Conservation (phyloP, 495 filamentous ascomycete genomes). For the Sphaerosporella brunnea region DNA sequence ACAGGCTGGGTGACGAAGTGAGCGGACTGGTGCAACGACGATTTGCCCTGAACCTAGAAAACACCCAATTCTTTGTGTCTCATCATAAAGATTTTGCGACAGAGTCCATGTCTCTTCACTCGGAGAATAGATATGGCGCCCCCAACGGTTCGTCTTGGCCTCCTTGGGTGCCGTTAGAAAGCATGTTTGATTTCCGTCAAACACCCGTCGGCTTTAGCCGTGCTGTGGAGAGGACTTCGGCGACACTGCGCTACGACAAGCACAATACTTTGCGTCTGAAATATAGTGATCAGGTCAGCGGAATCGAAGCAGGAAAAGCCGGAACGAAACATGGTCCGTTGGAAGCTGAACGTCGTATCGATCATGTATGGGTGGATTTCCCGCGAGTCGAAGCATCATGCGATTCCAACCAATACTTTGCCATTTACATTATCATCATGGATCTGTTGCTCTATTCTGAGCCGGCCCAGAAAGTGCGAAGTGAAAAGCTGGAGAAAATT, state of each 20-base stretch:
- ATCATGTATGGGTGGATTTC: conserved; percentile 92
- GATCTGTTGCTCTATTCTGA: conserved; percentile 91
- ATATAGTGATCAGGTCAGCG: conserved; percentile 85
- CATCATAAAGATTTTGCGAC: conserved; percentile 69
- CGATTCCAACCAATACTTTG: conserved; percentile 90
- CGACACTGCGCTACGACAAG: conserved; percentile 86
- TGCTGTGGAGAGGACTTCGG: conserved; percentile 86
- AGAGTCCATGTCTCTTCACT: conserved; percentile 75
- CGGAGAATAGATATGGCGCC: conserved; percentile 80
- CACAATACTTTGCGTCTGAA: conserved; percentile 94
- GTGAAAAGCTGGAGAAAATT: conserved; percentile 87
- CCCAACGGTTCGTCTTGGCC: conserved; percentile 76
- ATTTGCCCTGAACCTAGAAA: conserved; percentile 86
- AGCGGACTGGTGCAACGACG: conserved; percentile 87
- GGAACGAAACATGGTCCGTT: conserved; percentile 32
- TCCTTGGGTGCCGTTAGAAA: conserved; percentile 92
- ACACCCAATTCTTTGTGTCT: conserved; percentile 92
- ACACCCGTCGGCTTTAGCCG: conserved; percentile 91
- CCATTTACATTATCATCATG: conserved; percentile 90
- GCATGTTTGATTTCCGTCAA: conserved; percentile 87
- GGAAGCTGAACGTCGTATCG: conserved; percentile 60
- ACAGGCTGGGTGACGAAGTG: conserved; percentile 76
- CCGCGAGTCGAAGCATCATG: conserved; percentile 81
- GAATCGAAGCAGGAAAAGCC: conserved; percentile 28
- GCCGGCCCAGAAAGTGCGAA: conserved; percentile 85